phyloP scores from a whole-genome alignment of 2,329 filamentous ascomycete genomes.

The Phaeosphaeriaceae sp. region DNA sequence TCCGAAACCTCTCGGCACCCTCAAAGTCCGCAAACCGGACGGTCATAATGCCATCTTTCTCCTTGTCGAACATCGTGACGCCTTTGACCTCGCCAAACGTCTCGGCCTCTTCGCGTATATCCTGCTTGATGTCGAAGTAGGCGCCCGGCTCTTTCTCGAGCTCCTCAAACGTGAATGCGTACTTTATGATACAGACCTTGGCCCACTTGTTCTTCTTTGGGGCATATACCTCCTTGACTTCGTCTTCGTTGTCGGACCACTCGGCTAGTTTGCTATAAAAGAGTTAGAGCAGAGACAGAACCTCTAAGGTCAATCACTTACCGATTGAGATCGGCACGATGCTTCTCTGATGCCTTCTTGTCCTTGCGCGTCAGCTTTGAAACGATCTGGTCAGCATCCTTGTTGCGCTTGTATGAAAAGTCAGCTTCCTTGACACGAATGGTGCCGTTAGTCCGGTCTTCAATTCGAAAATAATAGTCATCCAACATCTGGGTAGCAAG shows the following conservation, averaged over 20 bases:
- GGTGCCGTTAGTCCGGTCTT: conserved; percentile 52
- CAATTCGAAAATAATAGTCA: conserved; percentile 78
- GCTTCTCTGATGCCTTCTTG: conserved; percentile 88
- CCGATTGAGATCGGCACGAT: conserved; percentile 84
- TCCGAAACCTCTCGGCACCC: conserved; percentile 56
- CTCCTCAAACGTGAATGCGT: conserved; percentile 91
- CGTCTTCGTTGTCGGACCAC: conserved; percentile 85
- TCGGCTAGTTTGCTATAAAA: conserved; percentile 78
- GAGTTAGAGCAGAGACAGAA: conserved; percentile 6
- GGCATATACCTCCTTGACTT: conserved; percentile 45
- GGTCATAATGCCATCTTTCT: conserved; percentile 81
- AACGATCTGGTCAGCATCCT: conserved; percentile 61
- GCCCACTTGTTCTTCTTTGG: conserved; percentile 69
- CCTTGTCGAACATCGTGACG: conserved; percentile 86
- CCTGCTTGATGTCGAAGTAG: conserved; percentile 90
- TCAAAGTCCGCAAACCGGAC: conserved; percentile 79
- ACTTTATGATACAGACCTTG: conserved; percentile 83
- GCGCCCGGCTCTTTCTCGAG: conserved; percentile 83
- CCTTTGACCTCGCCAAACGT: conserved; percentile 90
- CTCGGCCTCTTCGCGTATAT: conserved; percentile 86
- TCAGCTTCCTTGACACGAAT: conserved; percentile 88
- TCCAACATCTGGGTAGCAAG: conserved; percentile 83
- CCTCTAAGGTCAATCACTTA: conserved; percentile 34
- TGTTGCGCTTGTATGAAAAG: conserved; percentile 86
- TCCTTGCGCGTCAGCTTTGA: conserved; percentile 67